phyloP scores from a whole-genome alignment of 176 grass and related monocot species.

The Pontederia paniculata region DNA sequence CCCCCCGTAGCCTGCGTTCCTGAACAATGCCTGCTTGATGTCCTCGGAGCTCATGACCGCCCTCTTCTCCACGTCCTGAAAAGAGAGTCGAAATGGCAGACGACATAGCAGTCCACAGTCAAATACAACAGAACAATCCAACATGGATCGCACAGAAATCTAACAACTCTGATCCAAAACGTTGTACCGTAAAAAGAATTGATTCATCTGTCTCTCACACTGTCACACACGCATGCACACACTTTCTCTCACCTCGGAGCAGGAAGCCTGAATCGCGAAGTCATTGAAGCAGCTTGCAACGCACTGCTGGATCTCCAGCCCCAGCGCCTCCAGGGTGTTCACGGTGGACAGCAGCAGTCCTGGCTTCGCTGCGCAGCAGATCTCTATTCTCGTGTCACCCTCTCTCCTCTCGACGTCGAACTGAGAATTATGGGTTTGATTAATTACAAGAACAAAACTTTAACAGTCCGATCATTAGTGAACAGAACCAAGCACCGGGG shows the following conservation, averaged over 20 bases:
- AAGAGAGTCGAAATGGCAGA: no score
- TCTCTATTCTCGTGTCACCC: conserved; percentile 68
- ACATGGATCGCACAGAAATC: neutral
- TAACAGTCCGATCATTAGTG: no score
- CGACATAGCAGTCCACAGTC: no score
- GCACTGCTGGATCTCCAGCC: conserved; percentile 93
- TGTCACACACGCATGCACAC: no score
- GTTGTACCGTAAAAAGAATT: no score
- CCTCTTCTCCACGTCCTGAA: conserved; percentile 57
- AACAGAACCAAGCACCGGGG: no score
- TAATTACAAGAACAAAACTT: no score
- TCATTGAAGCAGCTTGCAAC: conserved; percentile 98
- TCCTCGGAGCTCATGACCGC: conserved; percentile 52
- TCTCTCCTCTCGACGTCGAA: conserved; percentile 89
- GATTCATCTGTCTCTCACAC: no score
- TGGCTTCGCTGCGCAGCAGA: conserved; percentile 78
- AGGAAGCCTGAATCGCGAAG: conserved; percentile 92
- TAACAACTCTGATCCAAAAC: neutral
- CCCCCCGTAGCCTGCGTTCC: conserved; percentile 79
- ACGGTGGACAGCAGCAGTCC: conserved; percentile 79
- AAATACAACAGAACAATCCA: neutral
- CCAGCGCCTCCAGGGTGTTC: no score
- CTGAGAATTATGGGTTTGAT: conserved; percentile 14
- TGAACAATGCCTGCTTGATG: conserved; percentile 80
- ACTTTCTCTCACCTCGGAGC: conserved; percentile 44